Percentiles rank a stretch among this genome's conserved stretches.
Conservation (phyloP, 257 asterid species). For the Mentha longifolia region DNA sequence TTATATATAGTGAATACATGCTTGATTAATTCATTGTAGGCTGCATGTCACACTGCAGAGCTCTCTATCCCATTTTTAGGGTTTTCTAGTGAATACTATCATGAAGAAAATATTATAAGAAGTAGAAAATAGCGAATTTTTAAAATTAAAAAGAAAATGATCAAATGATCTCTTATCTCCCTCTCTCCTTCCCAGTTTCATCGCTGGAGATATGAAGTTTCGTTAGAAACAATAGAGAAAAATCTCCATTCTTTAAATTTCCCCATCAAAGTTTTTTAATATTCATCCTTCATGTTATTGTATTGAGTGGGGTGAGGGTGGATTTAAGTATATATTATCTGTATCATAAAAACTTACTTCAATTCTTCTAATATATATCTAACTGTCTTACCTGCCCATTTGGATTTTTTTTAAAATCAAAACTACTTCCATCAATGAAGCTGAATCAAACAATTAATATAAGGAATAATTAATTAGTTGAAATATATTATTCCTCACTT, state of each 20-base stretch:
- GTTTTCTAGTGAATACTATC: conserved; percentile 27
- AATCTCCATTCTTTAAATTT: not conserved
- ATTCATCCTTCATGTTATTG: not conserved
- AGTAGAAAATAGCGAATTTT: not conserved
- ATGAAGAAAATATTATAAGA: not conserved
- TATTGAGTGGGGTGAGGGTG: conserved; percentile 23
- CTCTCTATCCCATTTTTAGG: conserved; percentile 35
- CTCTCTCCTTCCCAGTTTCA: not conserved
- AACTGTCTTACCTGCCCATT: conserved; percentile 36
- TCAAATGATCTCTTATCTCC: not conserved
- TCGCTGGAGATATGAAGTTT: not conserved
- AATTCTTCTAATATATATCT: conserved; percentile 24
- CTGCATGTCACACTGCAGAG: conserved; percentile 27
- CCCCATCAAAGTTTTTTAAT: not conserved
- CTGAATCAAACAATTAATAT: conserved; percentile 35
- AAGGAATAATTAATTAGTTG: conserved; percentile 26
- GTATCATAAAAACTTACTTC: conserved; percentile 15
- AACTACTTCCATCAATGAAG: conserved; percentile 36
- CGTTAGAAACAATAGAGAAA: conserved; percentile 10
- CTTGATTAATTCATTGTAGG: conserved; percentile 21
- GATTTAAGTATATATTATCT: conserved; percentile 18
- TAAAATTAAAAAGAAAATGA: not conserved
- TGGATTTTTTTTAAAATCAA: conserved; percentile 35
- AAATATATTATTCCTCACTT: conserved; percentile 27
- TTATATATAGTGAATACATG: not conserved